Evolutionary conservation across 1,284 basidiomycete genomes (phyloP).

Genomic region (Grifola frondosa): DNA sequence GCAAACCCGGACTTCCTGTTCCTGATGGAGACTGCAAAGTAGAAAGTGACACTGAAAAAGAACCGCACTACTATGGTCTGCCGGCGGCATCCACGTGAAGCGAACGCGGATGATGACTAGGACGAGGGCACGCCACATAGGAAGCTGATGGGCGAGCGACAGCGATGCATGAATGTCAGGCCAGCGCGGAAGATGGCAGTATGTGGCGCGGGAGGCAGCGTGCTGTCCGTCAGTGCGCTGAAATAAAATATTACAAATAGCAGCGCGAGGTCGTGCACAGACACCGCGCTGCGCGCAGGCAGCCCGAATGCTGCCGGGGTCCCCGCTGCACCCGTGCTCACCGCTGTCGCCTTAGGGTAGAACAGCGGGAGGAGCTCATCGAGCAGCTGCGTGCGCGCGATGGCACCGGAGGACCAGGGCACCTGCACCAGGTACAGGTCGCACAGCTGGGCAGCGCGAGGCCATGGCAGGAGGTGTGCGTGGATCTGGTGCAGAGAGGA

Average conservation of each 20-base stretch:
- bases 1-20: slow-evolving; percentile 5
- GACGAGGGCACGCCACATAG: slow-evolving; percentile 6
- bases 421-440: slow-evolving; percentile 66
- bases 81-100: slow-evolving; percentile 13
- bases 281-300: slow-evolving; percentile 12
- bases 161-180: slow-evolving; percentile 39
- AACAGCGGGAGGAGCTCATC: slow-evolving; percentile 64
- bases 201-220: slow-evolving; percentile 51
- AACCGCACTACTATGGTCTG: slow-evolving; percentile 38
- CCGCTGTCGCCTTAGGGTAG: slow-evolving; percentile 44
- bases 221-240: slow-evolving; percentile 63
- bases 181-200: slow-evolving; percentile 50
- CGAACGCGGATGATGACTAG: slow-evolving; percentile 11
- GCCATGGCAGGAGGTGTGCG: slow-evolving; percentile 53
- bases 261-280: slow-evolving; percentile 52
- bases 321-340: not conserved
- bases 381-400: slow-evolving; percentile 54
- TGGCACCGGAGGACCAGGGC: slow-evolving; percentile 72
- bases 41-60: slow-evolving; percentile 11
- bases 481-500: slow-evolving; percentile 38
- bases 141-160: slow-evolving; percentile 31
- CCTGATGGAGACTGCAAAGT: slow-evolving; percentile 8
- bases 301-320: slow-evolving; percentile 10
- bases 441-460: slow-evolving; percentile 52
- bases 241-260: slow-evolving; percentile 57